Evolutionary conservation across 306 rosid genomes (phyloP).

Genomic region (Senna siamea): DNA sequence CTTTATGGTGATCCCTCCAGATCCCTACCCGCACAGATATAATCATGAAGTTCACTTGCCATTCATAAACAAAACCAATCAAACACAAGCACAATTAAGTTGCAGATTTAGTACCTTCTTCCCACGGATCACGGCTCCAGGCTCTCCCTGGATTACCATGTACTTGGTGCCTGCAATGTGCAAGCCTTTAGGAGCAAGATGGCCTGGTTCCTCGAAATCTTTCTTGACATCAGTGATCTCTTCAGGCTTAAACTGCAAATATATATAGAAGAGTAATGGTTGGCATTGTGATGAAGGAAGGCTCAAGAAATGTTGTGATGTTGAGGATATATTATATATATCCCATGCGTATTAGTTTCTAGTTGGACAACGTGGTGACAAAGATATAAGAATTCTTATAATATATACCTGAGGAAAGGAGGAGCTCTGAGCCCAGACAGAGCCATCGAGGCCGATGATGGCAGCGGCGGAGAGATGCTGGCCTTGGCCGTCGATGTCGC

Average conservation of each 20-base stretch:
- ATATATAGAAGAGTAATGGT: too few species aligned
- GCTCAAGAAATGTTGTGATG: too few species aligned
- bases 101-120: constrained; percentile 81
- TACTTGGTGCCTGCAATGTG: constrained; percentile 75
- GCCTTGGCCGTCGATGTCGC: constrained; percentile 87
- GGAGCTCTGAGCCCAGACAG: constrained; percentile 93
- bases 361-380: too few species aligned
- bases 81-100: too few species aligned
- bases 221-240: constrained; percentile 69
- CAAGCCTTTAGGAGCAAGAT: constrained; percentile 96
- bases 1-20: constrained; percentile 95
- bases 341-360: too few species aligned
- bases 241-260: constrained; percentile 57
- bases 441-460: constrained; percentile 83
- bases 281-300: too few species aligned
- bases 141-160: constrained; percentile 96
- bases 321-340: too few species aligned
- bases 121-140: constrained; percentile 95
- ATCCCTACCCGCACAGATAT: constrained; percentile 51
- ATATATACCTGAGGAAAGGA: constrained; percentile 91
- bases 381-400: too few species aligned
- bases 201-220: constrained; percentile 92
- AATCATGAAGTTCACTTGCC: not conserved
- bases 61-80: too few species aligned
- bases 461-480: constrained; percentile 82